These are phyloP conservation scores for Glycyrrhiza uralensis DNA, from an alignment of 306 rosid genomes.

Conservation along the genomic window DNA sequence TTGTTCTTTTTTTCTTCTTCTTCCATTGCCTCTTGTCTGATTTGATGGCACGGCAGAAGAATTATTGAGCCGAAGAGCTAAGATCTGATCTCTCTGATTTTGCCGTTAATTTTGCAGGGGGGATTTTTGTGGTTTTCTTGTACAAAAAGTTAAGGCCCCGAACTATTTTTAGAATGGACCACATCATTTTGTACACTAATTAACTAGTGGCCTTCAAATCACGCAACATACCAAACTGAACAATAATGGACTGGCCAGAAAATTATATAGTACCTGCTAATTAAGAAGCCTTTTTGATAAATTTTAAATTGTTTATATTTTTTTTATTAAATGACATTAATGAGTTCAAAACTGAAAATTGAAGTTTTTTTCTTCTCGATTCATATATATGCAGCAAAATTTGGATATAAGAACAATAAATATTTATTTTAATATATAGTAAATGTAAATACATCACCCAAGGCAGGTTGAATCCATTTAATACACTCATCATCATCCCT, in stretches of 20 bases:
- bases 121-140: conserved; percentile 14
- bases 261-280: not conserved
- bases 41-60: conserved; percentile 23
- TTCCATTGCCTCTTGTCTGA: conserved; percentile 13
- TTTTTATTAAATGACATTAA: not conserved
- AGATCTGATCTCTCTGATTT: conserved; percentile 14
- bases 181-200: not conserved
- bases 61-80: conserved; percentile 24
- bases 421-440: not conserved
- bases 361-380: no score
- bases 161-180: conserved; percentile 9
- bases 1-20: not conserved
- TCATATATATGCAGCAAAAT: not conserved
- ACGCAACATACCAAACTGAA: not conserved
- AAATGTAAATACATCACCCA: no score
- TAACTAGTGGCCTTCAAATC: not conserved
- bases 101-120: conserved; percentile 1
- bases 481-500: not conserved
- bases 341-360: not conserved
- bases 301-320: not conserved
- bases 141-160: not conserved
- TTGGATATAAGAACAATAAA: not conserved
- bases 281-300: not conserved
- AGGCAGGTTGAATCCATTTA: not conserved
- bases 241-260: not conserved